Conservation (phyloP, 1,139 yeast genomes). For the Saccharomyces pastorianus region DNA sequence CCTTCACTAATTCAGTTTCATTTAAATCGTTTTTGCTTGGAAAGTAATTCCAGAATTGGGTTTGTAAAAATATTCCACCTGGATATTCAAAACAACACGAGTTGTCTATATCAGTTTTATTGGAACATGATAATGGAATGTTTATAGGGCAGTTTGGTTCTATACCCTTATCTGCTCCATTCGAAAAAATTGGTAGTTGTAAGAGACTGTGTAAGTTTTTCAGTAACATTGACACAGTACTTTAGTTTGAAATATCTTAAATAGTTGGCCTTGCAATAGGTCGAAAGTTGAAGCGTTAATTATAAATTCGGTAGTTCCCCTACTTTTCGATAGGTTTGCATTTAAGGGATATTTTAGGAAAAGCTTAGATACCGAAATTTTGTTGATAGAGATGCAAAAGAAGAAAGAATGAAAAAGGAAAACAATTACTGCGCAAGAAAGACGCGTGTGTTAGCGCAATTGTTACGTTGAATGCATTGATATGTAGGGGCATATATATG, state of each 20-base stretch:
- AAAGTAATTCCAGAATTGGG: constrained; percentile 90
- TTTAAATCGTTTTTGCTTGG: constrained; percentile 37
- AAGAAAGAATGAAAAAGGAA: background rate
- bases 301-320: background rate
- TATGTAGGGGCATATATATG: background rate
- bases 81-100: constrained; percentile 85
- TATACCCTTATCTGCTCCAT: background rate
- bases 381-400: background rate
- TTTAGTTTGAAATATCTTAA: background rate
- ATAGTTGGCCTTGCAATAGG: background rate
- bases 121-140: constrained; percentile 59
- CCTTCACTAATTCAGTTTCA: constrained; percentile 27
- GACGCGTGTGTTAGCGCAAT: background rate
- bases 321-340: background rate
- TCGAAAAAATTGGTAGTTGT: background rate
- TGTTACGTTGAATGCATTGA: background rate
- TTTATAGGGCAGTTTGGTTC: constrained; percentile 49
- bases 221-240: background rate
- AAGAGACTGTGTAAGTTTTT: background rate
- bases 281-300: background rate
- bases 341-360: background rate
- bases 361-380: background rate
- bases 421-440: background rate
- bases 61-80: constrained; percentile 74
- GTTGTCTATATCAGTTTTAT: constrained; percentile 38